Conservation (phyloP, 176 grass and related monocot genomes). For the Aechmea fasciata region DNA sequence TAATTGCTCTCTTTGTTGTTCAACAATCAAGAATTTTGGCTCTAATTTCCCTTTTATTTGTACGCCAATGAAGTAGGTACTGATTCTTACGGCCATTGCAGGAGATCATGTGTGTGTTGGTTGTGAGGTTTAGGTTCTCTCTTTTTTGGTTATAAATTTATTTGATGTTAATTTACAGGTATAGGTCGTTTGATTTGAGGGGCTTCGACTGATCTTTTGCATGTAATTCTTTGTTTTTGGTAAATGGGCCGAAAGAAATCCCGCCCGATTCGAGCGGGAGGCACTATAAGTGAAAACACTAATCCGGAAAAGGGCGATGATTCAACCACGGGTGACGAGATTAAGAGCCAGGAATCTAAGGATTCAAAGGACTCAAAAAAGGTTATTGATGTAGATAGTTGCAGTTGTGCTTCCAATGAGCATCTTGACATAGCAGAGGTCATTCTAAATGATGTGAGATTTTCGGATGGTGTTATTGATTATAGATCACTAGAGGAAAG, state of each 20-base stretch:
- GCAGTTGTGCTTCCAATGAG: slow-evolving; percentile 18
- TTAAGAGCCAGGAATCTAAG: slow-evolving; percentile 8
- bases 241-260: slow-evolving; percentile 76
- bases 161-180: slow-evolving; percentile 2
- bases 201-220: neutral
- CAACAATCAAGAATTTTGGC: too few species aligned
- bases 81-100: neutral
- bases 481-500: slow-evolving; percentile 19
- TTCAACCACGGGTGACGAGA: neutral
- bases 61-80: neutral
- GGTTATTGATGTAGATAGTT: slow-evolving; percentile 37
- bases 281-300: slow-evolving; percentile 18
- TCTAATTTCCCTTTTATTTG: neutral
- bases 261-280: slow-evolving; percentile 33
- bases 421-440: slow-evolving; percentile 72
- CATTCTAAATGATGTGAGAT: slow-evolving; percentile 36
- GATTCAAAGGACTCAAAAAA: slow-evolving; percentile 33
- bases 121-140: neutral
- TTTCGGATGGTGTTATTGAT: slow-evolving; percentile 32
- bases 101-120: neutral
- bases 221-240: neutral
- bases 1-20: too few species aligned
- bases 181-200: neutral
- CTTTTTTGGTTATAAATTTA: neutral
- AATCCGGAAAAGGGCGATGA: slow-evolving; percentile 31